phyloP scores from a whole-genome alignment of 2,329 filamentous ascomycete genomes.

The Colletotrichum echinochloae region DNA sequence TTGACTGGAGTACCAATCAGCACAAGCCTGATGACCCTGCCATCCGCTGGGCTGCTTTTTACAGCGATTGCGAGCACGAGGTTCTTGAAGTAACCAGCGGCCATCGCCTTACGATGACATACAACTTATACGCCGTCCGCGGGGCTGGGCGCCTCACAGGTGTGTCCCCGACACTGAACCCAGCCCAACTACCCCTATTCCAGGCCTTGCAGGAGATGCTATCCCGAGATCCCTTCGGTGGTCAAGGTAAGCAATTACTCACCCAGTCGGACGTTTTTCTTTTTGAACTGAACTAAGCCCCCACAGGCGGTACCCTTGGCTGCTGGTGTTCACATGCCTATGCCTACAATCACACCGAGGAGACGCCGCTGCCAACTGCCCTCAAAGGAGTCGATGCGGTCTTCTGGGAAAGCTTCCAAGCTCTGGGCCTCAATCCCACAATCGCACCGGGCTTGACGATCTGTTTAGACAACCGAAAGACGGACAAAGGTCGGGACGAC shows the following conservation, averaged over 20 bases:
- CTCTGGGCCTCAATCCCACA: not conserved
- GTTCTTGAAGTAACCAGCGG: constrained; percentile 62
- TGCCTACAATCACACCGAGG: not conserved
- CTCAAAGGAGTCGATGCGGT: constrained; percentile 41
- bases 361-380: constrained; percentile 22
- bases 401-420: not conserved
- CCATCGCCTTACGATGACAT: constrained; percentile 68
- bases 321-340: not conserved
- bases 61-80: constrained; percentile 65
- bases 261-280: not conserved
- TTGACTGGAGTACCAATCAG: constrained; percentile 53
- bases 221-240: not conserved
- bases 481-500: too few species aligned
- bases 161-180: not conserved
- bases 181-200: not conserved
- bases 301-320: not conserved
- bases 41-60: constrained; percentile 64
- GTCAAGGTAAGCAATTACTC: not conserved
- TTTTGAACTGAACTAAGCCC: not conserved
- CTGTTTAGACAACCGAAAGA: too few species aligned
- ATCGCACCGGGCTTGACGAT: too few species aligned
- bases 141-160: not conserved
- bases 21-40: rapidly evolving
- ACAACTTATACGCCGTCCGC: constrained; percentile 63
- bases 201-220: not conserved